These are phyloP conservation scores for sorghum (Sorghum bicolor) DNA, from an alignment of 176 grass and related monocot species.

Conservation along the genomic window Sorghum_bicolor_NCBIv3 NC_012870.2:14457501-14458000, in stretches of 20 bases:
- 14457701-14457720: background rate
- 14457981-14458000: background rate
- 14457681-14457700: background rate
- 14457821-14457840: background rate
- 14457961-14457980: background rate
- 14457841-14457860: background rate
- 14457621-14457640: background rate
- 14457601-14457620: background rate
- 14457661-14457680: background rate
- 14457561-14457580: too few species aligned
- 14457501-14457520: too few species aligned
- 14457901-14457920: background rate
- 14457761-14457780: background rate
- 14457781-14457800: background rate
- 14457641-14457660: background rate
- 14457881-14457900: background rate
- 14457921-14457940: background rate
- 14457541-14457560: too few species aligned
- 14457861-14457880: background rate
- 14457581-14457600: too few species aligned
- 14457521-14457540: too few species aligned
- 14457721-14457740: background rate
- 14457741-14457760: background rate
- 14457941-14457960: background rate
- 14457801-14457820: background rate